Conservation (phyloP, 2,329 filamentous ascomycete genomes). For the Phoma sp. region DNA sequence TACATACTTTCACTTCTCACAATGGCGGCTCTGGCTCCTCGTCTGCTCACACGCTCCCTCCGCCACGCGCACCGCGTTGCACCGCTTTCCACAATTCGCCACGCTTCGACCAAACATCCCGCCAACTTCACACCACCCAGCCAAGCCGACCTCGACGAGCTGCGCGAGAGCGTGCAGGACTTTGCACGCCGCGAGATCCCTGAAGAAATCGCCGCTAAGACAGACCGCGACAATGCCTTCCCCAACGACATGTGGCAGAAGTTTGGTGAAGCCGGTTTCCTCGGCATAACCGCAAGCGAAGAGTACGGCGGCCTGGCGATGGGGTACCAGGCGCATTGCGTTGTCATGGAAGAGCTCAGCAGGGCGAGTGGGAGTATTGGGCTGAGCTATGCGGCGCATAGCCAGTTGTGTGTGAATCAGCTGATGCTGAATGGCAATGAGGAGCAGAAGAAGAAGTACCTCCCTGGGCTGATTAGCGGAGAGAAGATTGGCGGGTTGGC, state of each 20-base stretch:
- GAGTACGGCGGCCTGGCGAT: constrained; percentile 87
- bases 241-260: constrained; percentile 93
- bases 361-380: constrained; percentile 84
- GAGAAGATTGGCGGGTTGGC: constrained; percentile 85
- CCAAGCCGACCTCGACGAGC: constrained; percentile 76
- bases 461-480: constrained; percentile 83
- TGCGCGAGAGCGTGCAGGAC: constrained; percentile 84
- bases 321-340: constrained; percentile 96
- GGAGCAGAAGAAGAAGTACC: constrained; percentile 80
- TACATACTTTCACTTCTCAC: constrained; percentile 20
- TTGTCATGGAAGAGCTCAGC: constrained; percentile 94
- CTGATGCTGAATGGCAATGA: constrained; percentile 84
- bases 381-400: constrained; percentile 93
- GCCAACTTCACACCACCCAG: constrained; percentile 73
- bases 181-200: constrained; percentile 88
- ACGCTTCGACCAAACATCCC: constrained; percentile 74
- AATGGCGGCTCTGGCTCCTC: constrained; percentile 45
- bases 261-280: constrained; percentile 86
- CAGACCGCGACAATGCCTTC: constrained; percentile 88
- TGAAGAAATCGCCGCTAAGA: constrained; percentile 79
- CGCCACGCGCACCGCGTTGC: constrained; percentile 38
- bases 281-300: constrained; percentile 93
- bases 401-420: constrained; percentile 96
- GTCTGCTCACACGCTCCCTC: constrained; percentile 50
- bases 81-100: constrained; percentile 35